These are phyloP conservation scores for Halenospora varia DNA, from an alignment of 495 filamentous ascomycete genomes.

Conservation along the genomic window DNA sequence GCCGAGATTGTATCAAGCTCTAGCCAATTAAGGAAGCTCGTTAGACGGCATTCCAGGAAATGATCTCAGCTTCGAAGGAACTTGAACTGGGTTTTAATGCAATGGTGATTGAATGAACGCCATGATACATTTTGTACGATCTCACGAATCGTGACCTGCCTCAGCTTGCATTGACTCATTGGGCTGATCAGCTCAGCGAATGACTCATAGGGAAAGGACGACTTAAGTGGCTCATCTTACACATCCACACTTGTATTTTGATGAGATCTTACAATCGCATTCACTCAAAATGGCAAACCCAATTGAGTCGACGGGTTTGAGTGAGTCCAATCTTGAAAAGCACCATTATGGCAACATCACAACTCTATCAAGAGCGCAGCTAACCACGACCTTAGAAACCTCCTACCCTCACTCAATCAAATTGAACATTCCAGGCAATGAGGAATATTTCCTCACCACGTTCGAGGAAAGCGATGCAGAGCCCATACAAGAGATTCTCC, in stretches of 20 bases:
- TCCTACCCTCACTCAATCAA: conserved; percentile 1
- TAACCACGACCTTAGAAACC: conserved; percentile 2
- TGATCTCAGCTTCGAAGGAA: not conserved
- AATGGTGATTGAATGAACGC: no score
- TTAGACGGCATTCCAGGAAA: not conserved
- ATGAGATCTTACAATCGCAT: no score
- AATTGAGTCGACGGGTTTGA: no score
- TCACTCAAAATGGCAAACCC: no score
- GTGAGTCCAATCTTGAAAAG: not conserved
- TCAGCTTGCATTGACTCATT: not conserved
- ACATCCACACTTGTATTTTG: no score
- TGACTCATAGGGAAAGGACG: not conserved
- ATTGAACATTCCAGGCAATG: conserved; percentile 9
- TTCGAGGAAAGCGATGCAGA: conserved; percentile 8
- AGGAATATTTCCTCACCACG: conserved; percentile 12
- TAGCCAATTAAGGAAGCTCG: not conserved
- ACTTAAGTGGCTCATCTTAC: not conserved
- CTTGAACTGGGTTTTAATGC: not conserved
- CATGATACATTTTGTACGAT: not conserved
- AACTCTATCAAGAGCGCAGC: not conserved
- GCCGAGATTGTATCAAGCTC: not conserved
- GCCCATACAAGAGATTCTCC: conserved; percentile 4
- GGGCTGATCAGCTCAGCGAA: not conserved
- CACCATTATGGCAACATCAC: not conserved
- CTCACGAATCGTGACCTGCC: not conserved